These are phyloP conservation scores for Tausonia pullulans DNA, from an alignment of 1,284 basidiomycete species.

Conservation along the genomic window DNA sequence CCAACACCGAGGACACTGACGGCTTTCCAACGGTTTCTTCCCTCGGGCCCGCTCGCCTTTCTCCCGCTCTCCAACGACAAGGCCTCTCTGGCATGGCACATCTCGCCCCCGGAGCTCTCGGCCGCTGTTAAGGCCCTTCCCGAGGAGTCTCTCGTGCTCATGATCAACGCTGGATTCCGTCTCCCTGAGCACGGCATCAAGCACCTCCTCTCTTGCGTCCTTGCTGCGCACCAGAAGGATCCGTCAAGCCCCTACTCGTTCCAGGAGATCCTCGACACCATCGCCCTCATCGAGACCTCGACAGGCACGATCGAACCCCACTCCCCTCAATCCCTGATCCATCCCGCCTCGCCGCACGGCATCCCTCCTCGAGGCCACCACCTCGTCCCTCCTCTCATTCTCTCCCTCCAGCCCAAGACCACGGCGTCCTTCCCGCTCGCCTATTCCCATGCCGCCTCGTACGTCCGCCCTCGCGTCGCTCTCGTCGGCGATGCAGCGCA, in stretches of 20 bases:
- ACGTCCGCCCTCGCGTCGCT: conserved; percentile 71
- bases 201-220: conserved; percentile 39
- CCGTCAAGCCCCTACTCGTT: conserved; percentile 4
- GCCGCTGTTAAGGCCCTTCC: conserved; percentile 58
- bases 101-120: conserved; percentile 58
- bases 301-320: conserved; percentile 47
- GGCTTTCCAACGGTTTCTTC: conserved; percentile 90
- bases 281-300: conserved; percentile 41
- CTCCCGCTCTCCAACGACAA: conserved; percentile 62
- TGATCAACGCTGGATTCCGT: conserved; percentile 88
- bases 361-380: conserved; percentile 53
- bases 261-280: conserved; percentile 22
- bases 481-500: conserved; percentile 95
- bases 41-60: conserved; percentile 91
- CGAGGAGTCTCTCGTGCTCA: conserved; percentile 51
- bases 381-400: conserved; percentile 61
- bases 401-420: conserved; percentile 58
- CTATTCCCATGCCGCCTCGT: conserved; percentile 76
- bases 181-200: conserved; percentile 65
- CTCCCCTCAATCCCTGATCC: conserved; percentile 45
- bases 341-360: conserved; percentile 29
- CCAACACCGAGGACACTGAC: conserved; percentile 49
- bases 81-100: conserved; percentile 93
- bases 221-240: conserved; percentile 11
- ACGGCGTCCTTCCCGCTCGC: conserved; percentile 83